Conservation (phyloP, 345 rosid genomes). For the Dovyalis caffra region DNA sequence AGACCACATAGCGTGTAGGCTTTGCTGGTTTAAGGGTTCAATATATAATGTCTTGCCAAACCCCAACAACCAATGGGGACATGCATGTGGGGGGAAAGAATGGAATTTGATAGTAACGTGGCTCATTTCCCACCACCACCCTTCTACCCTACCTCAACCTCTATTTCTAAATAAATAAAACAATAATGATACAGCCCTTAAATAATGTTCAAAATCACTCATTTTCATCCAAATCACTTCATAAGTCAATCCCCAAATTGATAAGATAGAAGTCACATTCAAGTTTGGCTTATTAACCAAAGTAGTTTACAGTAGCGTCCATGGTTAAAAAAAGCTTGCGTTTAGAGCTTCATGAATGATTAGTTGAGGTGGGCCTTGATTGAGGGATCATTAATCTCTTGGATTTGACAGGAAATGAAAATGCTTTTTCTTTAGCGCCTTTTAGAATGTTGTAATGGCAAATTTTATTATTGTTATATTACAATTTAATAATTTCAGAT, state of each 20-base stretch:
- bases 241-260: neutral
- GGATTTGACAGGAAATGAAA: neutral
- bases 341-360: neutral
- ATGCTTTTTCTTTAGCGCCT: no score
- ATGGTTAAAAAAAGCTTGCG: neutral
- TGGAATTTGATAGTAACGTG: constrained; percentile 22
- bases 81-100: constrained; percentile 23
- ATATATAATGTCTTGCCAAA: constrained; percentile 13
- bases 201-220: no score
- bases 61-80: constrained; percentile 31
- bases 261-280: neutral
- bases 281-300: neutral
- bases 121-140: constrained; percentile 24
- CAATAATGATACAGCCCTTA: no score
- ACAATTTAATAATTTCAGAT: no score
- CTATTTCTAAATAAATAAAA: neutral
- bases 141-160: neutral
- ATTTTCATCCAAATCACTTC: neutral
- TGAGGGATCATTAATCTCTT: neutral
- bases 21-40: no score
- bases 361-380: neutral
- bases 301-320: neutral
- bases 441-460: no score
- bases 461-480: no score
- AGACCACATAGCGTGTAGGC: neutral